Conservation (phyloP, 306 rosid species). For the Cicer yamashitae region DNA sequence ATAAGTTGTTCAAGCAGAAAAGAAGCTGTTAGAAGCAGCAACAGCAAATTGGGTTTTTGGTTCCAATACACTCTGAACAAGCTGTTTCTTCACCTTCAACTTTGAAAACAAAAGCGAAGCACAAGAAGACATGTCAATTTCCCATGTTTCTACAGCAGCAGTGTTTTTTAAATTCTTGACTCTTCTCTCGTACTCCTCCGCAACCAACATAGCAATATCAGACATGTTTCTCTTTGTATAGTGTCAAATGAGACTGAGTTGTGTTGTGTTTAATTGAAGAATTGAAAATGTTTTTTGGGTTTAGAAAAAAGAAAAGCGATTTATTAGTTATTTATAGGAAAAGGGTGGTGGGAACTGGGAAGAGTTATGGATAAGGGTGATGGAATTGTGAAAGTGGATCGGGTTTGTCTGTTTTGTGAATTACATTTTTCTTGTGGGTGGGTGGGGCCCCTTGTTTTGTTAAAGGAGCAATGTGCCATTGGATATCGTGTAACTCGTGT, state of each 20-base stretch:
- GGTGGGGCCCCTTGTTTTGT: not conserved
- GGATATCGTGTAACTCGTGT: not conserved
- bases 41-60: constrained; percentile 67
- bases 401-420: not conserved
- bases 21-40: constrained; percentile 78
- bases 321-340: constrained; percentile 3
- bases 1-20: constrained; percentile 66
- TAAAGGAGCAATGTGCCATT: not conserved
- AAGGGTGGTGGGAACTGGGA: not conserved
- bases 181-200: constrained; percentile 86
- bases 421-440: constrained; percentile 5
- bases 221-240: constrained; percentile 51
- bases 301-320: not conserved
- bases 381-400: not conserved
- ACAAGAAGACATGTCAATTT: constrained; percentile 44
- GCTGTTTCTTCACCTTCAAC: constrained; percentile 47
- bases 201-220: constrained; percentile 87
- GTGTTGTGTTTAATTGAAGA: not conserved
- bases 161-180: constrained; percentile 45
- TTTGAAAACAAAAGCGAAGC: constrained; percentile 47
- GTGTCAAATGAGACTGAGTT: not conserved
- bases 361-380: not conserved
- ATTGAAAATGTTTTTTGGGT: not conserved
- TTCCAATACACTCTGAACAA: constrained; percentile 50
- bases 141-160: not conserved